Percentiles rank a stretch among this genome's conserved stretches.
Conservation (phyloP, 176 grass and related monocot species). For the Ensete ventricosum region DNA sequence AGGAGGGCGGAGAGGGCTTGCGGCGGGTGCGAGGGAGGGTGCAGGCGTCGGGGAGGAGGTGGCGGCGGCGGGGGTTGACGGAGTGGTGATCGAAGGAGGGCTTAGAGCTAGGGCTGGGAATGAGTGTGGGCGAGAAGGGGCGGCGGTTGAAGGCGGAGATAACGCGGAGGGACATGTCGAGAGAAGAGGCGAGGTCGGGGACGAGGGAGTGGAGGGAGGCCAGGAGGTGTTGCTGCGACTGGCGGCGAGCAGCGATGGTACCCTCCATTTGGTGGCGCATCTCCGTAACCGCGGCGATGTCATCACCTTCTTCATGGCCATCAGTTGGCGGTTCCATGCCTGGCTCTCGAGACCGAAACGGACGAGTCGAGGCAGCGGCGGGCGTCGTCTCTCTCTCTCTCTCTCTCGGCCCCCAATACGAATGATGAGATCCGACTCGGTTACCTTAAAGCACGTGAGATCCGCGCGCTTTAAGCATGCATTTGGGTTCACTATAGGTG, state of each 20-base stretch:
- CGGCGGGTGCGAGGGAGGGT: constrained; percentile 42
- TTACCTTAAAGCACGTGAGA: too few relatives aligned
- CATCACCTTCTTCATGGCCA: constrained; percentile 32
- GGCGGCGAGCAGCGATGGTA: constrained; percentile 42
- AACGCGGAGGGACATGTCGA: constrained; percentile 67
- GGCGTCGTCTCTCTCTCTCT: too few relatives aligned
- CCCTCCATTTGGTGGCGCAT: constrained; percentile 65
- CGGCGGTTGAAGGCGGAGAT: constrained; percentile 78
- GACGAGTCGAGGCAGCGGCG: background rate
- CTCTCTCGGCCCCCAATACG: too few relatives aligned
- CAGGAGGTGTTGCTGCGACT: constrained; percentile 63
- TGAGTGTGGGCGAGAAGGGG: constrained; percentile 51
- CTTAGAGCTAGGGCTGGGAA: background rate
- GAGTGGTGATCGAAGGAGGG: constrained; percentile 21
- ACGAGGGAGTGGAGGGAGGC: constrained; percentile 60
- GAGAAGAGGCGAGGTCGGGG: constrained; percentile 61
- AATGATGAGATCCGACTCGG: too few relatives aligned
- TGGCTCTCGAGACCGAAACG: background rate
- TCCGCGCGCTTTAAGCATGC: too few relatives aligned
- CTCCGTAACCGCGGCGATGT: constrained; percentile 50
- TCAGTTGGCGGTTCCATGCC: constrained; percentile 46
- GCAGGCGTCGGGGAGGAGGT: constrained; percentile 25
- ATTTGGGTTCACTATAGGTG: too few relatives aligned
- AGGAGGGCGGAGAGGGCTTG: constrained; percentile 37
- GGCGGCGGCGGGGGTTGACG: constrained; percentile 28